Evolutionary conservation across 805 yeast species (phyloP).

Genomic region (Starmerella cellae): DNA sequence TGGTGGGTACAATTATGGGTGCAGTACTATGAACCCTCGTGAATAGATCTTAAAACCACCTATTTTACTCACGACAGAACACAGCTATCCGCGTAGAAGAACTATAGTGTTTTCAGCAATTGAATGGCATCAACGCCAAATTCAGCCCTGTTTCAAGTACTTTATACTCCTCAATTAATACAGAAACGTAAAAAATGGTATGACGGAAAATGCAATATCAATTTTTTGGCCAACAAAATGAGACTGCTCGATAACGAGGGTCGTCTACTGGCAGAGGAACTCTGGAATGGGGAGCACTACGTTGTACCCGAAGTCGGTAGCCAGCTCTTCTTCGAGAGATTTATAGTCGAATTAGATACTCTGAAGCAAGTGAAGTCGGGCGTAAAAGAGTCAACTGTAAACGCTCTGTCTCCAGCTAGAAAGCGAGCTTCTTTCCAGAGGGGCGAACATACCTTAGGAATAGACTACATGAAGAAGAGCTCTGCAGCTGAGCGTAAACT

Average conservation of each 20-base stretch:
- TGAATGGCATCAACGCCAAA: background rate
- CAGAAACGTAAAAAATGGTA: constrained; percentile 30
- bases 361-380: background rate
- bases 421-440: background rate
- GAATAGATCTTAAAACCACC: too few species aligned
- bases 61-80: too few species aligned
- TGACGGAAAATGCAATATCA: constrained; percentile 26
- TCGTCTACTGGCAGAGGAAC: constrained; percentile 11
- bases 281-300: constrained; percentile 3
- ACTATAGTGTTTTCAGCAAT: too few species aligned
- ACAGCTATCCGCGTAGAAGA: too few species aligned
- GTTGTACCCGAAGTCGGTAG: constrained; percentile 10
- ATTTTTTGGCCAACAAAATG: constrained; percentile 20
- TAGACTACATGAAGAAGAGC: background rate
- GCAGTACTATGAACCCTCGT: too few species aligned
- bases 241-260: constrained; percentile 24
- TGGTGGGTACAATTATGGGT: too few species aligned
- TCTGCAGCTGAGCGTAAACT: background rate
- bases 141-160: constrained; percentile 17
- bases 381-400: too few species aligned
- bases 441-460: background rate
- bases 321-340: constrained; percentile 20
- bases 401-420: background rate
- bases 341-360: constrained; percentile 23
- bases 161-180: constrained; percentile 27